These are phyloP conservation scores for Alternaria triticina DNA, from an alignment of 2,329 filamentous ascomycete genomes.

Conservation along the genomic window DNA sequence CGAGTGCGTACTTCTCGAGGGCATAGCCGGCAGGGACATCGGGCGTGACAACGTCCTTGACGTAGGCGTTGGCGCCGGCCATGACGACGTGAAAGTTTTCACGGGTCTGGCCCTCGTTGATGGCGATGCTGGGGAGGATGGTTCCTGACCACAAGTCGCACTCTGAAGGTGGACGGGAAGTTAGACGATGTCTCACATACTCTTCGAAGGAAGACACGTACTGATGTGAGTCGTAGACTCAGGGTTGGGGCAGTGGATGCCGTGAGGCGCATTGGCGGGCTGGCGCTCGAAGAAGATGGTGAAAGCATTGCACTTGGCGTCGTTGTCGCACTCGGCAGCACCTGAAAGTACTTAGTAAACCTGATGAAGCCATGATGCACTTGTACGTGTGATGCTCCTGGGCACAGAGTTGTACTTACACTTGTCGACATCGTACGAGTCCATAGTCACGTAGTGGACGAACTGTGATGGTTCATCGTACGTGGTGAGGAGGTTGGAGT, in stretches of 20 bases:
- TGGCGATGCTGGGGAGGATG: constrained; percentile 24
- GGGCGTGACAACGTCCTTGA: constrained; percentile 5
- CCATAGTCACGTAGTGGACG: constrained; percentile 15
- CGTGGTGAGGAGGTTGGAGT: constrained; percentile 18
- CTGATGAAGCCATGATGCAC: background rate
- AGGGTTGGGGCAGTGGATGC: constrained; percentile 19
- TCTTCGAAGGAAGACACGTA: background rate
- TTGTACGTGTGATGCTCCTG: background rate
- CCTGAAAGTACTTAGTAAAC: background rate
- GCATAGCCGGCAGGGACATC: background rate
- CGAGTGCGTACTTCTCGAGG: constrained; percentile 17
- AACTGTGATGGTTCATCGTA: constrained; percentile 13
- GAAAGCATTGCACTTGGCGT: constrained; percentile 23
- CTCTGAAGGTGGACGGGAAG: constrained; percentile 1
- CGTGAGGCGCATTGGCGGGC: constrained; percentile 13
- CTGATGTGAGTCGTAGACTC: constrained; percentile 30
- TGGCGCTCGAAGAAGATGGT: constrained; percentile 30
- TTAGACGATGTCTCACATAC: background rate
- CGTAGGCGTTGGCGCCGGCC: constrained; percentile 29
- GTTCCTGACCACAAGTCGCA: constrained; percentile 32
- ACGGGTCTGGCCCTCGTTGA: constrained; percentile 33
- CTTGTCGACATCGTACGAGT: constrained; percentile 10
- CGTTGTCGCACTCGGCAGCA: constrained; percentile 10
- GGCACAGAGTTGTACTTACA: constrained; percentile 5
- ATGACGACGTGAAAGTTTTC: constrained; percentile 25